Conservation (phyloP, 1,284 basidiomycete genomes). For the Heliocybe sulcata region DNA sequence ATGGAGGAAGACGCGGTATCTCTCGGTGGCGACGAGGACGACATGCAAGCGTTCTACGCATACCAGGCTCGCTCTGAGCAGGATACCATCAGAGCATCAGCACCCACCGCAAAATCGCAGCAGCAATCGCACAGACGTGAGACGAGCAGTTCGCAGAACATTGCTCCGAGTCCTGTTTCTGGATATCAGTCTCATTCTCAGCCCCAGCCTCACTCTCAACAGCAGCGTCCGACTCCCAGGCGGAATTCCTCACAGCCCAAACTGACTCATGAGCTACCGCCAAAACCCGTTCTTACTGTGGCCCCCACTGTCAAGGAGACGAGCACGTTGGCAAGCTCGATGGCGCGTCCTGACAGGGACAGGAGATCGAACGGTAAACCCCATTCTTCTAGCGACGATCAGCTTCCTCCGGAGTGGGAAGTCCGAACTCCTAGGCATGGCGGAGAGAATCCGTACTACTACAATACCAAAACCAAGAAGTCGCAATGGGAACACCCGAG, state of each 20-base stretch:
- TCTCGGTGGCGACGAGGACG: conserved; percentile 65
- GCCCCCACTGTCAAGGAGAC: conserved; percentile 54
- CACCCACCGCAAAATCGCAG: conserved; percentile 10
- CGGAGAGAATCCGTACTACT: conserved; percentile 42
- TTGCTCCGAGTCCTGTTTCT: background rate
- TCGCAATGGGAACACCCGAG: conserved; percentile 53
- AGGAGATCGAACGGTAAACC: conserved; percentile 24
- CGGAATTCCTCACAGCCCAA: conserved; percentile 21
- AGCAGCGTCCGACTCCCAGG: conserved; percentile 15
- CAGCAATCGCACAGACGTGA: background rate
- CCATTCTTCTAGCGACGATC: conserved; percentile 24
- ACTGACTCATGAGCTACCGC: conserved; percentile 60
- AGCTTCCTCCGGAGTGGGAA: conserved; percentile 59
- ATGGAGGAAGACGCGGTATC: conserved; percentile 65
- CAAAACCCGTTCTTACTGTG: conserved; percentile 54
- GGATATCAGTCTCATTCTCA: background rate
- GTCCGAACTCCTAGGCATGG: conserved; percentile 38
- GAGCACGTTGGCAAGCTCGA: conserved; percentile 27
- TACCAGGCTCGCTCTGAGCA: conserved; percentile 22
- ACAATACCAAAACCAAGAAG: conserved; percentile 48
- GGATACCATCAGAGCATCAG: conserved; percentile 10
- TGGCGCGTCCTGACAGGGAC: conserved; percentile 31
- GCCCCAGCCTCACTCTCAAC: background rate
- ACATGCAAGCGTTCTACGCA: conserved; percentile 31
- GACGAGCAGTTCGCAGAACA: background rate